Percentiles rank a stretch among this genome's conserved stretches.
phyloP scores from a whole-genome alignment of 768 basidiomycete genomes.

The Mycena olivaceomarginata region DNA sequence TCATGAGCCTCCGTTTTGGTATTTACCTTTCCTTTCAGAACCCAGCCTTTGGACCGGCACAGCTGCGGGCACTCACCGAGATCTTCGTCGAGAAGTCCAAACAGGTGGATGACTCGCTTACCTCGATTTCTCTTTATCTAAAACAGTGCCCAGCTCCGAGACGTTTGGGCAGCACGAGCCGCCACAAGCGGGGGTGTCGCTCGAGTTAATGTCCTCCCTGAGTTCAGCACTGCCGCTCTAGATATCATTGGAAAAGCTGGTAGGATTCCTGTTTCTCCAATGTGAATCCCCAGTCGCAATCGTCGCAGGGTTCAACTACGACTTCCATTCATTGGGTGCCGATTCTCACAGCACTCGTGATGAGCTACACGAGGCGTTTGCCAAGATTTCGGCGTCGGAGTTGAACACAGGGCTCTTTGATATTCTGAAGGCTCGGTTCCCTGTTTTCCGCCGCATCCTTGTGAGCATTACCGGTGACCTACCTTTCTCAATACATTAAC shows the following conservation, averaged over 20 bases:
- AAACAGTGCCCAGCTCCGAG: conserved; percentile 53
- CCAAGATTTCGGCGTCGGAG: not conserved
- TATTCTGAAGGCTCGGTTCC: not conserved
- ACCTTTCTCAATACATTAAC: not conserved
- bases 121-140: not conserved
- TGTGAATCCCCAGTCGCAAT: conserved; percentile 45
- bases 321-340: conserved; percentile 36
- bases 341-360: not conserved
- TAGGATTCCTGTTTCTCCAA: conserved; percentile 56
- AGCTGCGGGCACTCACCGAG: conserved; percentile 9
- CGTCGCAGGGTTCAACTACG: conserved; percentile 39
- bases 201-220: conserved; percentile 67
- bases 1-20: no score
- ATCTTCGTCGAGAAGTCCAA: conserved; percentile 16
- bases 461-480: not conserved
- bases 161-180: conserved; percentile 53
- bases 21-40: not conserved
- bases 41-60: conserved; percentile 22
- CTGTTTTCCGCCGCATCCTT: not conserved
- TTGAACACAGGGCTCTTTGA: not conserved
- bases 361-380: conserved; percentile 16
- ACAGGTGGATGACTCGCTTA: conserved; percentile 1
- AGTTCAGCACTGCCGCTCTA: conserved; percentile 71
- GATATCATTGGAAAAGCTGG: conserved; percentile 76
- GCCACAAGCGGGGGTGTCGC: conserved; percentile 30